phyloP scores from a whole-genome alignment of 345 rosid genomes.

The Angophora floribunda region DNA sequence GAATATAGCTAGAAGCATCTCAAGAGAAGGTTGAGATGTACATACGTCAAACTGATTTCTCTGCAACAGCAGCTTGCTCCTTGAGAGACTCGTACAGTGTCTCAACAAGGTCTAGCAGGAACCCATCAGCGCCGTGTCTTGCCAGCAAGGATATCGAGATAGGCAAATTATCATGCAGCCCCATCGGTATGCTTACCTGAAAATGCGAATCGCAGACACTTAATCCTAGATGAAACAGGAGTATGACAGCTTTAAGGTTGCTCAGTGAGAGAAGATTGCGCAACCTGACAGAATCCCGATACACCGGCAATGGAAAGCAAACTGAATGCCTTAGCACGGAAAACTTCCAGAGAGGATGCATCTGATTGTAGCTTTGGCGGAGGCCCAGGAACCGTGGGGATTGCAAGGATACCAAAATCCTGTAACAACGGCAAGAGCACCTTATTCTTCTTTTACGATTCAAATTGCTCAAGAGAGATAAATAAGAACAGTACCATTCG shows the following conservation, averaged over 20 bases:
- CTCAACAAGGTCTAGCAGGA: background rate
- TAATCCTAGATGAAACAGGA: background rate
- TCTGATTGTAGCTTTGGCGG: conserved; percentile 74
- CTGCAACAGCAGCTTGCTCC: background rate
- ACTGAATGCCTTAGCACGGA: conserved; percentile 54
- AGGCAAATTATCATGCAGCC: background rate
- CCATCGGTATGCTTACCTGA: conserved; percentile 40
- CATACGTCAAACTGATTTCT: background rate
- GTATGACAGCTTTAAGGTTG: background rate
- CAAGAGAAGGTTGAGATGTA: background rate
- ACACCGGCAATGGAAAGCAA: conserved; percentile 69
- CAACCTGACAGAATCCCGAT: conserved; percentile 90
- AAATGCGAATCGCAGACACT: background rate
- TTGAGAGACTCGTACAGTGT: background rate
- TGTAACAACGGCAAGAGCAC: background rate
- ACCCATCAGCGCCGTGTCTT: background rate
- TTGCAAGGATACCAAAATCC: conserved; percentile 59
- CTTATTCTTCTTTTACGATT: background rate
- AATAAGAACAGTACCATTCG: background rate
- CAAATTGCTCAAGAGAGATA: background rate
- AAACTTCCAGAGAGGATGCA: conserved; percentile 35
- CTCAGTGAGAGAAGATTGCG: background rate
- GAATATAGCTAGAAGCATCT: background rate
- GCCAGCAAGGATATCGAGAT: background rate
- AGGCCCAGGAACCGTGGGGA: conserved; percentile 76